These are phyloP conservation scores for Irpex sp. DNA, from an alignment of 1,284 basidiomycete genomes.

Conservation along the genomic window DNA sequence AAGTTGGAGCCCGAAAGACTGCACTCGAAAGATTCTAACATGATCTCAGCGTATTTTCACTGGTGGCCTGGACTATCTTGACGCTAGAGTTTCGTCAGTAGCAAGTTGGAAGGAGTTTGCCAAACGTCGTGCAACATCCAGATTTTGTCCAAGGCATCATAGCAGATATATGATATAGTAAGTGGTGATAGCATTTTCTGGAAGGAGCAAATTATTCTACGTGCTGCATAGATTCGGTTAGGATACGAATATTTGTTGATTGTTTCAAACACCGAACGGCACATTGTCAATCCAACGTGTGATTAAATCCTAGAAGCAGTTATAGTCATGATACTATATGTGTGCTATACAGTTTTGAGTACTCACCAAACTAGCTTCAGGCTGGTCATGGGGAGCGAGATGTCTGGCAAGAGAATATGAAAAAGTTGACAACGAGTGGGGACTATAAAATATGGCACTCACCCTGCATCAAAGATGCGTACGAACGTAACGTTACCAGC, in stretches of 20 bases:
- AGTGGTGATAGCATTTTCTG: neutral
- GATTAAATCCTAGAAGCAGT: constrained; percentile 12
- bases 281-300: constrained; percentile 12
- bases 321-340: neutral
- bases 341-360: neutral
- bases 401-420: constrained; percentile 46
- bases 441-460: constrained; percentile 12
- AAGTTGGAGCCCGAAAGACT: too few relatives aligned
- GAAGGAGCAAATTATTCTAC: too few relatives aligned
- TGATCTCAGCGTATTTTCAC: too few relatives aligned
- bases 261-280: constrained; percentile 24
- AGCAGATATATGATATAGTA: neutral
- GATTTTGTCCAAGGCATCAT: neutral
- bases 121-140: too few relatives aligned
- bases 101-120: too few relatives aligned
- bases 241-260: neutral
- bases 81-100: too few relatives aligned
- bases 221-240: too few relatives aligned
- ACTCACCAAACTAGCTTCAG: constrained; percentile 56
- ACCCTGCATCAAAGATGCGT: constrained; percentile 46
- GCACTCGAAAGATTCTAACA: too few relatives aligned
- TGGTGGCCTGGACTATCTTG: too few relatives aligned
- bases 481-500: constrained; percentile 51
- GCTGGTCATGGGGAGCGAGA: constrained; percentile 82
- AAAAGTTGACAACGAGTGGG: neutral